Base-by-base conservation (phyloP, 129 eudicot species). In the Smallanthus sonchifolius region DNA sequence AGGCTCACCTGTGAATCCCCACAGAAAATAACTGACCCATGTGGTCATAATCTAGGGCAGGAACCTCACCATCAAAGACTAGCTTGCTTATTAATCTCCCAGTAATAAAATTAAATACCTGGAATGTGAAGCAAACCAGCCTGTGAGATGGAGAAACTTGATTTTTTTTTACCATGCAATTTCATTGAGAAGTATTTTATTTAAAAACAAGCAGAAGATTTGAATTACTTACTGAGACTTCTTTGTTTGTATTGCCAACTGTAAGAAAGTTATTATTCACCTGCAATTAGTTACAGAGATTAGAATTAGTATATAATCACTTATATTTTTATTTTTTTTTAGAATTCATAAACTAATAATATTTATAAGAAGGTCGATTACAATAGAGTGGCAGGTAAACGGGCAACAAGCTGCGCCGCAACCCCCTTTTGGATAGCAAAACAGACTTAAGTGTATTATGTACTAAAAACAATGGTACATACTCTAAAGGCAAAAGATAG, bases 11-110 rank as follows among this genome's bases (percentile, higher is more conserved):
- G 91, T 77, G 87, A 80, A 82, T 91, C 98, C 36, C 98, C 98
- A 69, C 98, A 94, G 72, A 94, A 94, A 34, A 94, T 80, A 74
- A 85, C 75, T 91, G 98, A 16, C 98, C 98, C 37, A 97, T 90
- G 77, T 94, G 98, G 82, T 94, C 98, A 85, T 90, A 91, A 83
- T 94, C 98, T 86, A 94, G 87, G 40, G 97, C 92, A 40, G 97
- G 92, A 62, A 94, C 96, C 85, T 85, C 97, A 47, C 92, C 76
- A 72, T 83, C 92, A 52, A 91, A 82, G 14, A 67, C 70, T 38
- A 83, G 47, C 66, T 90, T 90, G 79, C 83, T 67, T 70, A 94
- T 80, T 67, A 84, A 37, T 83, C 98, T 88, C 49, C 98, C 98
- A 2, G 98, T 94, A 74, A 97, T 94, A 61, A 94, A 94, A 87